Conservation (phyloP, 768 basidiomycete genomes). For the Dentipellis sp. region DNA sequence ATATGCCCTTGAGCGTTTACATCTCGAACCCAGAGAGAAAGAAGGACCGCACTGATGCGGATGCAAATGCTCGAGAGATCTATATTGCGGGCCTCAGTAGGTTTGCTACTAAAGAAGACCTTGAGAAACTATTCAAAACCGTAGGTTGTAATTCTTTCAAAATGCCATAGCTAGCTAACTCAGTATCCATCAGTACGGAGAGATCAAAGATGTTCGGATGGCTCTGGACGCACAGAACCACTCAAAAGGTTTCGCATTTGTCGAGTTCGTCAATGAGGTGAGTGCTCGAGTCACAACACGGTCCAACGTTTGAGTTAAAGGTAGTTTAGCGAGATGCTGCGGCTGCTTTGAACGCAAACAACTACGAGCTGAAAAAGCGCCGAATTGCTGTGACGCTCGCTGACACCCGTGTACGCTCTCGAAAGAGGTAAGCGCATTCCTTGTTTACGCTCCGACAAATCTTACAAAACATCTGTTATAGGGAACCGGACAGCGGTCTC, state of each 20-base stretch:
- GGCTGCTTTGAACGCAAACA: conserved; percentile 71
- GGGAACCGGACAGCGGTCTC: conserved; percentile 44
- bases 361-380: conserved; percentile 82
- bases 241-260: conserved; percentile 82
- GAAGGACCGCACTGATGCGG: conserved; percentile 84
- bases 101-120: conserved; percentile 67
- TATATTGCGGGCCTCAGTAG: conserved; percentile 83
- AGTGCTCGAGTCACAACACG: conserved; percentile 10
- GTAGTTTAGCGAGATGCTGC: conserved; percentile 52
- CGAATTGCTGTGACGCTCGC: conserved; percentile 83
- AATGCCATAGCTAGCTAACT: not conserved
- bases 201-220: conserved; percentile 74
- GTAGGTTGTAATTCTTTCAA: conserved; percentile 32
- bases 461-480: not conserved
- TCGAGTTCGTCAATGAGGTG: conserved; percentile 85
- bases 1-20: conserved; percentile 60
- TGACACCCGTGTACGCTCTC: conserved; percentile 43
- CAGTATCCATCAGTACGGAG: conserved; percentile 54
- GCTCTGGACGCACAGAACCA: conserved; percentile 60
- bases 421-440: conserved; percentile 15
- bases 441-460: conserved; percentile 9
- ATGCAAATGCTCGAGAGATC: conserved; percentile 75
- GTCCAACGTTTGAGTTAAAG: no score
- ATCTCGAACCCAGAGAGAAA: conserved; percentile 88
- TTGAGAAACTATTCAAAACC: conserved; percentile 68